Percentiles rank a stretch among this genome's conserved stretches.
phyloP scores from a whole-genome alignment of 345 rosid species.

The Dipteronia dyeriana region DNA sequence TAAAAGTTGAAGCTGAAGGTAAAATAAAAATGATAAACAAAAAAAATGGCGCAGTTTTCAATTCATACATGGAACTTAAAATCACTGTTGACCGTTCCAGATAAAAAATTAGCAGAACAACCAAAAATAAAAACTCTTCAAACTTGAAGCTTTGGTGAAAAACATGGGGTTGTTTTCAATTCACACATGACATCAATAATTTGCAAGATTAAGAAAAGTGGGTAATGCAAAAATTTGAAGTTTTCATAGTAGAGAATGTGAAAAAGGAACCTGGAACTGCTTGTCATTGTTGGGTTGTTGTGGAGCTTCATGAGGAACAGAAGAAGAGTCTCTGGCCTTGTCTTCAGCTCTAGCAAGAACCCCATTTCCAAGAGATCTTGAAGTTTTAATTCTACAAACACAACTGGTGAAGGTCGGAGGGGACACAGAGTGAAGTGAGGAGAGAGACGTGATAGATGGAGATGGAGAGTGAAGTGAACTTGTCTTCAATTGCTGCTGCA shows the following conservation, averaged over 20 bases:
- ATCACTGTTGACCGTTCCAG: background rate
- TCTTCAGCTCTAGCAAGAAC: constrained; percentile 76
- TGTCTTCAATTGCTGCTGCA: constrained; percentile 32
- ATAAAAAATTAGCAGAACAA: background rate
- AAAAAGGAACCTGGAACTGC: constrained; percentile 54
- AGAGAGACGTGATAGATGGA: constrained; percentile 19
- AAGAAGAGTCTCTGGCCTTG: constrained; percentile 51
- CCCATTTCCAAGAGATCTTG: constrained; percentile 42
- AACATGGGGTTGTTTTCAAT: background rate
- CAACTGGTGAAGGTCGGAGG: constrained; percentile 36
- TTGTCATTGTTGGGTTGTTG: constrained; percentile 39
- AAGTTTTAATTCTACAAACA: constrained; percentile 38
- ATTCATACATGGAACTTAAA: background rate
- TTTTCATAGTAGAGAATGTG: background rate
- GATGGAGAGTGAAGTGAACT: constrained; percentile 30
- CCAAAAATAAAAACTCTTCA: background rate
- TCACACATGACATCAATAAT: background rate
- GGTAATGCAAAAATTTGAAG: background rate
- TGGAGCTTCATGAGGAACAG: constrained; percentile 33
- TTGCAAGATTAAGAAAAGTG: too few species aligned
- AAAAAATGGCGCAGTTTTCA: background rate
- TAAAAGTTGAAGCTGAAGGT: background rate
- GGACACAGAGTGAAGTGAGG: constrained; percentile 21
- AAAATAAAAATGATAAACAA: background rate
- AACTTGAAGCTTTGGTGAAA: background rate